Base-by-base conservation (phyloP, 192 early-diverging fungal species). In the Mortierella alpina region DNA sequence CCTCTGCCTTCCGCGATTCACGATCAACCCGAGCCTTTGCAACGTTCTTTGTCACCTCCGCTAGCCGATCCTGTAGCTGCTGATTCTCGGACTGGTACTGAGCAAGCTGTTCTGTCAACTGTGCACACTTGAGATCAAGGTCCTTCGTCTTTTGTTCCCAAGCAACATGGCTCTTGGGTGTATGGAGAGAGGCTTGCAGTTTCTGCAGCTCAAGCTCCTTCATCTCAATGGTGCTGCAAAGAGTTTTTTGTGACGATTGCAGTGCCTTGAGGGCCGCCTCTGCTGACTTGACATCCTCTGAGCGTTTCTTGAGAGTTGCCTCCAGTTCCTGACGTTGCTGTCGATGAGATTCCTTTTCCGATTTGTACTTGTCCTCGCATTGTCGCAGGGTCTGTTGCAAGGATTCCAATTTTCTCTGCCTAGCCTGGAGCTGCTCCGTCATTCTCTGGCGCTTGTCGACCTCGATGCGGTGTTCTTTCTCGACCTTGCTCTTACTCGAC, bases 61-160 rank as follows among this genome's bases (percentile, higher is more conserved):
- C 49, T n/a, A 80, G 51, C 47, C 70, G 63, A 11, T 80, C 77
- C 58, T 72, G 77, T 9, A 80, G n/a, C 41, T 80, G 70, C 15
- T 63, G 70, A 39, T 80, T 80, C n/a, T 80, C 77, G 0, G 59
- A 18, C 15, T 80, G 68, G 57, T 58, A 72, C 65, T 72, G 77
- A 41, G 49, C 64, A 23, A 80, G 59, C 39, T 72, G 70, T 42
- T 72, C 56, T 0, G 60, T 46, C 42, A 80, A 46, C 7, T 64
- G 59, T 20, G 77, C 22, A 41, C 77, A 80, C 47, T 68, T 61
- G 17, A 54, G 15, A 41, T 72, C 77, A 22, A 80, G 52, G 18
- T 72, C 77, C 58, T 68, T 72, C 56, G 50, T 66, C 57, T 72
- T 80, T 56, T 72, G 77, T 31, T 80, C 77, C 77, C 57, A 80